Evolutionary conservation across 2,329 filamentous ascomycete genomes (phyloP), one percentile per base, ranked within the genome.

Genomic region (Fusarium burgessii): DNA sequence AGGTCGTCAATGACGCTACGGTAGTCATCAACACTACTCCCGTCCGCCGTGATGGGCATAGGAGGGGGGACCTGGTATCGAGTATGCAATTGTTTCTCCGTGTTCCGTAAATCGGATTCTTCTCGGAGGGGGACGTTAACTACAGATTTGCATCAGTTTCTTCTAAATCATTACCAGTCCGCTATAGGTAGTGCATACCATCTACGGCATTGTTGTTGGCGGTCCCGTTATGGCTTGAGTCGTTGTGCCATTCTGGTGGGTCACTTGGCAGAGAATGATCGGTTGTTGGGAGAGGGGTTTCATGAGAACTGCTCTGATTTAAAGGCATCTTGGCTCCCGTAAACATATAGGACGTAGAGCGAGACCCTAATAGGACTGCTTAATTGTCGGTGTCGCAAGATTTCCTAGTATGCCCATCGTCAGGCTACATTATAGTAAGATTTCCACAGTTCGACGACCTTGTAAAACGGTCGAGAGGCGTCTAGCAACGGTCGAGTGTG

Each of bases 1-100:
- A 97, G 80, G 77, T 97, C 93, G 74, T 97, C 94, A 47, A 97
- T 96, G n/a, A 97, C 92, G 71, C 92, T 91, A 43, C 93, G 87
- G 65, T 90, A 95, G 60, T 94, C 93, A 61, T 92, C 92, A 27
- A 88, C 89, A 52, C 90, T 91, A 77, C 89, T 92, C 76, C 81
- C 88, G 20, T 80, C 87, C 5, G 82, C 81, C 38, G 77, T 62
- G 1, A 76, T 74, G 4, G 79, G 79, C 10, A 77, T 78, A 1
- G 80, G 70, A 0, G 73, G 77, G 7, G 42, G 72, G 23, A 63
- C 73, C 23, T 62, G 58, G 50, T 68, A 68, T 29, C 77, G 62
- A 70, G 70, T 62, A 71, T 68, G 1, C 15, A 8, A 75, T 3
- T 70, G 70, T 27, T 76, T 74, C 2, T 84, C 85, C 62, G 86